Base-by-base conservation (phyloP, 2,329 filamentous ascomycete genomes). In the Hypoxylon sp. region DNA sequence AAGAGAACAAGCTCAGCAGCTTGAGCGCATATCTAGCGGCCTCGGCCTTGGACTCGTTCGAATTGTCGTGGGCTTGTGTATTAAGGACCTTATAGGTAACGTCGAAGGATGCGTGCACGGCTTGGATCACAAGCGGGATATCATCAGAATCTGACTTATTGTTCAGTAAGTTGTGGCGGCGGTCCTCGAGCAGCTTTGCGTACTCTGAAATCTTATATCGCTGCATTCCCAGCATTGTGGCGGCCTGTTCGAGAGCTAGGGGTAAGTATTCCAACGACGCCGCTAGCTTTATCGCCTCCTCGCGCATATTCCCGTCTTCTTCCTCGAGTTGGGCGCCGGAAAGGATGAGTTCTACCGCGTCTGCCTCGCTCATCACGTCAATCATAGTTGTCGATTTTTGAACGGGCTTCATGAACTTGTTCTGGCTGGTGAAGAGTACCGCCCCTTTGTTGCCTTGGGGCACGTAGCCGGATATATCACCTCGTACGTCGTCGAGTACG, bases 401-500 rank as follows among this genome's bases (percentile, higher is more conserved):
- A 0, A 36, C 45, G 0, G 52, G 43, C 5, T 52, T 7, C 38
- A 71, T 45, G 1, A 63, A 14, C 13, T 53, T 30, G 17, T 58
- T 60, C 48, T 73, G 56, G 61, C 74, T 69, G 1, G 76, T 79
- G 62, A 77, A 78, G 11, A 79, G 59, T 0, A 79, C 67, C 45
- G 75, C 77, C 0, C 77, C 77, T 0, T 57, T 72, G 5, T 65
- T 55, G 1, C 72, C 62, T 0, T 38, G 50, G 0, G 77, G 78
- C 1, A 76, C 6, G 14, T 57, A 68, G 0, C 23, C 36, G 25
- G 48, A 46, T 2, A 74, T 14, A n/a, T 73, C 65, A 0, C 52
- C 68, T 9, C 43, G 60, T 36, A 57, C 52, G 38, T 79, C 75
- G 58, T 79, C 78, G n/a, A 78, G 72, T 0, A 79, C 60, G 1